These are phyloP conservation scores for Rhazya stricta DNA, from an alignment of 257 asterid species.

Conservation along the genomic window DNA sequence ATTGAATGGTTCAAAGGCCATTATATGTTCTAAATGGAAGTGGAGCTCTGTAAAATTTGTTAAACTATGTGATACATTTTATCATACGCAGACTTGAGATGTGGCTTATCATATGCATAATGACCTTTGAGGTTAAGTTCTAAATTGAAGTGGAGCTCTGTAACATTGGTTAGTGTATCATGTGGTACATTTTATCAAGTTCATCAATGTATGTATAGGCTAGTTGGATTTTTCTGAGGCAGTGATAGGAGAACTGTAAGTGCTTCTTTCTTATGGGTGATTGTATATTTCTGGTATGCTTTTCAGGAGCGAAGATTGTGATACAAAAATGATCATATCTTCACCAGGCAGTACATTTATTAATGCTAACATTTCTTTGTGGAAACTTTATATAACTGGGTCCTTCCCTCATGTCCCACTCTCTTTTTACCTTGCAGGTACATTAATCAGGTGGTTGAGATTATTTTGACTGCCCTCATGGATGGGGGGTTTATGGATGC, in stretches of 20 bases:
- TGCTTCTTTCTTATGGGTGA: not conserved
- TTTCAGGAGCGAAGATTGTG: not conserved
- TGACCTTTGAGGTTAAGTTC: not conserved
- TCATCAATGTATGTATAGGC: not conserved
- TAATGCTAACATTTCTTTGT: slow-evolving; percentile 15
- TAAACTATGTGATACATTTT: too few relatives aligned
- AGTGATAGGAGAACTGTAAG: not conserved
- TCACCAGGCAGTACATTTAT: slow-evolving; percentile 3
- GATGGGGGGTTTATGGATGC: slow-evolving; percentile 46
- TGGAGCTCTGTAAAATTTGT: too few relatives aligned
- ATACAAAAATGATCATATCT: slow-evolving; percentile 4
- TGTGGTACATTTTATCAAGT: not conserved
- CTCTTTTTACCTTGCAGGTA: slow-evolving; percentile 42
- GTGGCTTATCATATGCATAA: not conserved
- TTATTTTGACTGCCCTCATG: slow-evolving; percentile 56
- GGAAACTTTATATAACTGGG: slow-evolving; percentile 5
- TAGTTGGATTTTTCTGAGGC: not conserved
- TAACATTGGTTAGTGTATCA: not conserved
- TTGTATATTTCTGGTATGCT: not conserved
- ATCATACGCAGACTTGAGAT: too few relatives aligned
- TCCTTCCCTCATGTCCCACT: not conserved
- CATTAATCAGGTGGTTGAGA: slow-evolving; percentile 87
- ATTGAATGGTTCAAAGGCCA: too few relatives aligned
- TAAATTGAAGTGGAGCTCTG: not conserved
- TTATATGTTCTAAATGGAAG: too few relatives aligned